Percentiles rank a stretch among this genome's conserved stretches.
These are phyloP conservation scores for Auricularia sp. DNA, from an alignment of 768 basidiomycete genomes.

Conservation along the genomic window DNA sequence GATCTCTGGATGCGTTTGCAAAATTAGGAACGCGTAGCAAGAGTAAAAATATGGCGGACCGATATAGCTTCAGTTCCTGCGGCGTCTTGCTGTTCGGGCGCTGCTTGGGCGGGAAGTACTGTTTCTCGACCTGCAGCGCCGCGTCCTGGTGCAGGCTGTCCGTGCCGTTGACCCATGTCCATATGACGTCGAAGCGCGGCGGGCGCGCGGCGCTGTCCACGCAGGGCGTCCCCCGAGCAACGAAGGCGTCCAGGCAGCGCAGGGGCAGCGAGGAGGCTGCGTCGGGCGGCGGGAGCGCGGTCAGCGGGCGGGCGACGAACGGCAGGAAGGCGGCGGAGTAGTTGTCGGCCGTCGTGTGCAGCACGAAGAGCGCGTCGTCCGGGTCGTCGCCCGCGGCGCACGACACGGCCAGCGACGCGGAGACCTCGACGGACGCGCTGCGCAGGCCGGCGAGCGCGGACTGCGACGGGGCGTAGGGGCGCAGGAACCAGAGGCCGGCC, in stretches of 20 bases:
- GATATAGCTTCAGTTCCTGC: not conserved
- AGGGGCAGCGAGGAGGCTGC: not conserved
- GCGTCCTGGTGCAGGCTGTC: not conserved
- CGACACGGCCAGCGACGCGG: not conserved
- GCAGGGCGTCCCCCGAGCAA: not conserved
- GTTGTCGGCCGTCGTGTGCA: not conserved
- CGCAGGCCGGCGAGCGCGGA: not conserved
- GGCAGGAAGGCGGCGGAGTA: not conserved
- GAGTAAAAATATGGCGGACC: not conserved
- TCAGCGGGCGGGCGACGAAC: not conserved
- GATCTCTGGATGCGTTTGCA: conserved; percentile 16
- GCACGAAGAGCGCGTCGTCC: not conserved
- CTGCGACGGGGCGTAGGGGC: not conserved
- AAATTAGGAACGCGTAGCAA: not conserved
- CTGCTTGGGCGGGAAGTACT: not conserved
- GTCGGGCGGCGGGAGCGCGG: not conserved
- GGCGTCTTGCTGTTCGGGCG: not conserved
- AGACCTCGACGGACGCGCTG: not conserved
- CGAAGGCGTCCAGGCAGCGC: not conserved
- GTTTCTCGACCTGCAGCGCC: not conserved
- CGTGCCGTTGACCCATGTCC: conserved; percentile 3
- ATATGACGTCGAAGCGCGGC: not conserved
- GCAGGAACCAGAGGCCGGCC: not conserved
- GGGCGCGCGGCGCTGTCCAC: not conserved
- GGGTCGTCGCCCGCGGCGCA: not conserved